These are phyloP conservation scores for Alternaria brassicicola DNA, from an alignment of 2,329 filamentous ascomycete species.

Conservation along the genomic window DNA sequence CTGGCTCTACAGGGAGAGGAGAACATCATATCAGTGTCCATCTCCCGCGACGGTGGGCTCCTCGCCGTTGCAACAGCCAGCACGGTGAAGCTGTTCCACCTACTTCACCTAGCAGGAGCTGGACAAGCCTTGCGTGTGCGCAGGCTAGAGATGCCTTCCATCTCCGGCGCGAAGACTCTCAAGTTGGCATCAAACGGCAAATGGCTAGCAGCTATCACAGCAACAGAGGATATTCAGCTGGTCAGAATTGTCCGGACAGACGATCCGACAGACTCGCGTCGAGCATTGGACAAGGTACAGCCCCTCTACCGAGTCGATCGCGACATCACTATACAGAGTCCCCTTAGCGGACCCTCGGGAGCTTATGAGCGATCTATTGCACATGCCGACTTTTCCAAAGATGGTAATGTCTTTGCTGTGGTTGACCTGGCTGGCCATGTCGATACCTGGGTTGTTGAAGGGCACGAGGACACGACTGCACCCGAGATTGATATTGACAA, in stretches of 20 bases:
- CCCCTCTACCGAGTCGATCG: slow-evolving; percentile 50
- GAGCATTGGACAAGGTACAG: slow-evolving; percentile 46
- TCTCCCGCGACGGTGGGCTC: slow-evolving; percentile 73
- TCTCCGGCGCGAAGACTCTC: slow-evolving; percentile 72
- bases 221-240: slow-evolving; percentile 53
- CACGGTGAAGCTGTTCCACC: slow-evolving; percentile 77
- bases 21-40: slow-evolving; percentile 76
- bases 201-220: slow-evolving; percentile 67
- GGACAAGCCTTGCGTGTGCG: slow-evolving; percentile 71
- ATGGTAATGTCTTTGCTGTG: slow-evolving; percentile 78
- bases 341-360: slow-evolving; percentile 70
- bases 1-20: slow-evolving; percentile 67
- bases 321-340: slow-evolving; percentile 30
- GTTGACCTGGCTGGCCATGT: slow-evolving; percentile 84
- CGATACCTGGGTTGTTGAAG: slow-evolving; percentile 81
- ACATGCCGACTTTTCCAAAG: slow-evolving; percentile 76
- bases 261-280: slow-evolving; percentile 45
- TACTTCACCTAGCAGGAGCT: slow-evolving; percentile 60
- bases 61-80: slow-evolving; percentile 77
- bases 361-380: slow-evolving; percentile 77
- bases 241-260: slow-evolving; percentile 56
- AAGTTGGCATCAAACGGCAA: slow-evolving; percentile 71
- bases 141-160: slow-evolving; percentile 68
- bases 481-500: slow-evolving; percentile 49
- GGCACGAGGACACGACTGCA: slow-evolving; percentile 58